Evolutionary conservation across 2,329 filamentous ascomycete genomes (phyloP).

Genomic region (Fusarium neocosmosporiellum): DNA sequence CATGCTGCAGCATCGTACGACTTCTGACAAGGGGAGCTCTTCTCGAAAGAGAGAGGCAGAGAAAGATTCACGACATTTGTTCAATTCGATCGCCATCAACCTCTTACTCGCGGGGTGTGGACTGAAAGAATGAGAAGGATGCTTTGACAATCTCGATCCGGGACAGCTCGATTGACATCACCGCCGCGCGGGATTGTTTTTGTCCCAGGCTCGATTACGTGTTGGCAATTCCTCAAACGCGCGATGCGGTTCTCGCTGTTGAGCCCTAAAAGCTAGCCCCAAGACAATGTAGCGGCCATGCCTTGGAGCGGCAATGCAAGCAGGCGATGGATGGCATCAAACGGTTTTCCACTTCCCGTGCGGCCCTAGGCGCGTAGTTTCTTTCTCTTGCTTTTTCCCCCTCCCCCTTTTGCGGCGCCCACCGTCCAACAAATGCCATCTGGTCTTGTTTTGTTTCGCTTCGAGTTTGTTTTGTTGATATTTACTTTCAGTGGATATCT

Average conservation of each 20-base stretch:
- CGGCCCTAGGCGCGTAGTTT: constrained; percentile 2
- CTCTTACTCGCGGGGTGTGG: neutral
- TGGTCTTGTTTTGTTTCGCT: constrained; percentile 23
- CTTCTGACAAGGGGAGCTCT: neutral
- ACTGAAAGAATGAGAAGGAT: neutral
- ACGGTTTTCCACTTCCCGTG: constrained; percentile 1
- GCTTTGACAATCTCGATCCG: constrained; percentile 8
- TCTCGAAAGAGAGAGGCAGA: neutral
- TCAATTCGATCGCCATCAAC: constrained; percentile 10
- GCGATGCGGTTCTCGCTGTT: neutral
- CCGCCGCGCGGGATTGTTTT: constrained; percentile 2
- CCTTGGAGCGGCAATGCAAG: neutral
- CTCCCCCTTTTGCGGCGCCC: neutral
- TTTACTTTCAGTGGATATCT: constrained; percentile 16
- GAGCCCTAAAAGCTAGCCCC: neutral
- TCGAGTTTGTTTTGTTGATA: constrained; percentile 24
- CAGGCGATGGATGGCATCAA: constrained; percentile 9
- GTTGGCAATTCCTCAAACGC: constrained; percentile 3
- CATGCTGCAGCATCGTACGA: constrained; percentile 7
- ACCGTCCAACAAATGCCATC: neutral
- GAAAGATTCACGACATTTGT: neutral
- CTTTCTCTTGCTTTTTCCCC: neutral
- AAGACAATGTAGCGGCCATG: constrained; percentile 2
- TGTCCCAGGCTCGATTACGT: constrained; percentile 2
- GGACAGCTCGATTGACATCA: constrained; percentile 9